Conservation (phyloP, 1,139 yeast genomes). For the Ogataea hybrid region DNA sequence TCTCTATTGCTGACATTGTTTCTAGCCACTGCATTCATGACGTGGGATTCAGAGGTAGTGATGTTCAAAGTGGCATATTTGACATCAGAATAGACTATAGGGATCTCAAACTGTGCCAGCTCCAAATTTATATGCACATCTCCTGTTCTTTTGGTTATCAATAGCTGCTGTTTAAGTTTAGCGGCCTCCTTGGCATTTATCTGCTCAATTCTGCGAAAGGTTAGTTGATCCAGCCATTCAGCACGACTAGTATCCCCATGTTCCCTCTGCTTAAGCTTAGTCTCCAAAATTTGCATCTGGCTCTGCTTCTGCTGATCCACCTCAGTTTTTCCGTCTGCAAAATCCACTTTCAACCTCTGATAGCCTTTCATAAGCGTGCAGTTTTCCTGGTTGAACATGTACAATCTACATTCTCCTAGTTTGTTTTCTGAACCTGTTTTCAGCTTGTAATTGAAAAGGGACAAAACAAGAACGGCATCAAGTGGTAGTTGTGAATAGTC, state of each 20-base stretch:
- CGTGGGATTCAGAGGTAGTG: slow-evolving; percentile 31
- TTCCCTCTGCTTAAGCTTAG: slow-evolving; percentile 59
- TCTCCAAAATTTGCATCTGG: slow-evolving; percentile 45
- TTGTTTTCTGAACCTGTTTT: slow-evolving; percentile 53
- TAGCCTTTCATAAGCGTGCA: slow-evolving; percentile 55
- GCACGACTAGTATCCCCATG: slow-evolving; percentile 57
- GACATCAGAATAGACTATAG: slow-evolving; percentile 73
- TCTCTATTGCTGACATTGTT: slow-evolving; percentile 25
- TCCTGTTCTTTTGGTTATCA: slow-evolving; percentile 24
- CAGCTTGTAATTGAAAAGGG: slow-evolving; percentile 42
- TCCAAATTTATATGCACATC: slow-evolving; percentile 54
- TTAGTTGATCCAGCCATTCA: slow-evolving; percentile 76
- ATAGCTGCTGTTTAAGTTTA: slow-evolving; percentile 31
- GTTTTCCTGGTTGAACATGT: slow-evolving; percentile 48
- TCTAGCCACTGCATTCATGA: slow-evolving; percentile 19
- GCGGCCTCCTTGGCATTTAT: slow-evolving; percentile 25
- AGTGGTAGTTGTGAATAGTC: slow-evolving; percentile 66
- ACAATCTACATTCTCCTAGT: slow-evolving; percentile 60
- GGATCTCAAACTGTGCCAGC: slow-evolving; percentile 73
- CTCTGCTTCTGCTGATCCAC: background rate
- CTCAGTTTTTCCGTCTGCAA: slow-evolving; percentile 22
- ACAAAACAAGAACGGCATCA: slow-evolving; percentile 56
- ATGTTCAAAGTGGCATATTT: slow-evolving; percentile 37
- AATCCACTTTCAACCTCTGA: slow-evolving; percentile 47
- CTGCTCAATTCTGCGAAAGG: slow-evolving; percentile 56